These are phyloP conservation scores for Schoenoplectus tabernaemontani DNA, from an alignment of 202 grass and related monocot species.

Conservation along the genomic window DNA sequence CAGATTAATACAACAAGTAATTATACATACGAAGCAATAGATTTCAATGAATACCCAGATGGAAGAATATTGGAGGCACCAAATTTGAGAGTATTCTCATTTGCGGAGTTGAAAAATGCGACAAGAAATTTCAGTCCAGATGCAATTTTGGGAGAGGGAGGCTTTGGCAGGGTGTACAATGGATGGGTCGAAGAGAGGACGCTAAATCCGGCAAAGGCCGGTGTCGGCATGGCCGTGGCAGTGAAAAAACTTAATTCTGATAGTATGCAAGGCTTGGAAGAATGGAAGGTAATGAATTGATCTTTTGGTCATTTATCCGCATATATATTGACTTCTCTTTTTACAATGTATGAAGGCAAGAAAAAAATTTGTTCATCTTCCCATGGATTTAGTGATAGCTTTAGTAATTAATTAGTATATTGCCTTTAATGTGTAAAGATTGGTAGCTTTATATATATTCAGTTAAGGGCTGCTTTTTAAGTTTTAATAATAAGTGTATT, in stretches of 20 bases:
- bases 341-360: neutral
- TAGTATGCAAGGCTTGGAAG: constrained; percentile 66
- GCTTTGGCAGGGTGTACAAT: constrained; percentile 68
- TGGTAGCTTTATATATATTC: no score
- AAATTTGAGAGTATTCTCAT: constrained; percentile 57
- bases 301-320: neutral
- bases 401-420: no score
- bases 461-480: neutral
- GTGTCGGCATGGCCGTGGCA: constrained; percentile 45
- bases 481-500: neutral
- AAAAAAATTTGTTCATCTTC: neutral
- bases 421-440: no score
- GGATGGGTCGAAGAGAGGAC: constrained; percentile 64
- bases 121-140: constrained; percentile 56
- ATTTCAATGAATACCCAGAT: constrained; percentile 4
- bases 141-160: constrained; percentile 59
- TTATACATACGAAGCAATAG: neutral
- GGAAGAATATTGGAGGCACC: constrained; percentile 60
- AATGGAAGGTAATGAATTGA: constrained; percentile 56
- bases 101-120: constrained; percentile 55
- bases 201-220: constrained; percentile 35
- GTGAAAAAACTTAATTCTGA: constrained; percentile 76
- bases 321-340: neutral
- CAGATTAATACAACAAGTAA: neutral
- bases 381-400: neutral